A percentile compares a stretch with the other conserved stretches of the same genome.
Evolutionary conservation across 139 green algal genomes (phyloP).

Genomic region (Pseudopediastrum boryanum): DNA sequence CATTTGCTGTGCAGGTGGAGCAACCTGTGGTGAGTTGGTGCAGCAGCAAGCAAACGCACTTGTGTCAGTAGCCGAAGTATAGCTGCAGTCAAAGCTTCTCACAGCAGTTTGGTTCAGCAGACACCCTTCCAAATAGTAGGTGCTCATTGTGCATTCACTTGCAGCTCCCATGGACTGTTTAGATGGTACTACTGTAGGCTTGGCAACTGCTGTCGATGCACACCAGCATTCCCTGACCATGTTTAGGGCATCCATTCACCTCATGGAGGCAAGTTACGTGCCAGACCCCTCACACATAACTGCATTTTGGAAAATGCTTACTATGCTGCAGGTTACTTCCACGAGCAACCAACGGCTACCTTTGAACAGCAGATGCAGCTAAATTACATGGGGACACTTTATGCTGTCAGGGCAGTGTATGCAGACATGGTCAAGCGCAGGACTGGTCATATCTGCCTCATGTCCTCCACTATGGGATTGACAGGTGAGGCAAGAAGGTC

Average conservation of each 20-base stretch:
- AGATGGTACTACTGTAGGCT: too few species aligned
- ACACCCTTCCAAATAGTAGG: too few species aligned
- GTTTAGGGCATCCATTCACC: too few species aligned
- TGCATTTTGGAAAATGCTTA: neutral
- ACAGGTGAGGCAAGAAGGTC: slow-evolving; percentile 48
- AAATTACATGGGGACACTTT: slow-evolving; percentile 83
- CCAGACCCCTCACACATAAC: neutral
- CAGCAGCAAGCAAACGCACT: too few species aligned
- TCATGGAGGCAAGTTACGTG: too few species aligned
- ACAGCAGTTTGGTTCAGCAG: too few species aligned
- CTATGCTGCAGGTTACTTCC: slow-evolving; percentile 65
- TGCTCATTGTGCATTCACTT: too few species aligned
- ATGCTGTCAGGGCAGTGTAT: slow-evolving; percentile 64
- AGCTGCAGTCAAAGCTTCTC: too few species aligned
- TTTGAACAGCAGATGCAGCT: slow-evolving; percentile 73
- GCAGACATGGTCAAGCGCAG: slow-evolving; percentile 69
- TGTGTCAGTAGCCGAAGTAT: too few species aligned
- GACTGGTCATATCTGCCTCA: slow-evolving; percentile 68
- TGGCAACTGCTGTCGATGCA: too few species aligned
- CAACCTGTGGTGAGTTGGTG: slow-evolving; percentile 49
- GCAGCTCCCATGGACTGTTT: too few species aligned
- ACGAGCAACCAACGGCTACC: slow-evolving; percentile 53
- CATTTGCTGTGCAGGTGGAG: slow-evolving; percentile 72
- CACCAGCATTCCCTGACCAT: too few species aligned
- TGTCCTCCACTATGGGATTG: slow-evolving; percentile 61